Evolutionary conservation across 768 basidiomycete genomes (phyloP).

Genomic region (Lactifluus pinguis): DNA sequence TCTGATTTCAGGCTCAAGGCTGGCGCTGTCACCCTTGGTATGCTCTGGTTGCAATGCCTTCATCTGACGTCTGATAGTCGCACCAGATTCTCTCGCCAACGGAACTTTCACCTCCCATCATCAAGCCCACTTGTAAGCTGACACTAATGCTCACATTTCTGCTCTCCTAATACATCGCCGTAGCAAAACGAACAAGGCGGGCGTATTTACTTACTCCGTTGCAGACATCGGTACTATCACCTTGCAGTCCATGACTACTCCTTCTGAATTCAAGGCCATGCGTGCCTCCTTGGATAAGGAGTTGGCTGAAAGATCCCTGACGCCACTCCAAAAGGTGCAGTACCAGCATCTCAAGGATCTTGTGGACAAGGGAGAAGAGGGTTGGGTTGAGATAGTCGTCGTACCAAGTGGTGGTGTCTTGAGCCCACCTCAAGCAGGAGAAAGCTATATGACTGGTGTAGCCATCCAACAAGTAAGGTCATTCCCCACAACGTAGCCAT

Average conservation of each 20-base stretch:
- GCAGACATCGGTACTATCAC: constrained; percentile 11
- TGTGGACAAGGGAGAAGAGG: constrained; percentile 15
- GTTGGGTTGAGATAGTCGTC: constrained; percentile 16
- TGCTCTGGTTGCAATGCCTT: neutral
- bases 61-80: neutral
- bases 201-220: constrained; percentile 14
- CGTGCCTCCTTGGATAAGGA: constrained; percentile 11
- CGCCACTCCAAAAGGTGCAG: constrained; percentile 10
- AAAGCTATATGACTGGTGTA: constrained; percentile 14
- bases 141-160: neutral
- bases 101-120: constrained; percentile 12
- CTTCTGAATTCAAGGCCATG: constrained; percentile 13
- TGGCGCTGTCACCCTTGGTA: constrained; percentile 15
- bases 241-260: constrained; percentile 12
- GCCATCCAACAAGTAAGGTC: constrained; percentile 15
- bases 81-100: constrained; percentile 10
- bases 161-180: neutral
- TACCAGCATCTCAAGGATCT: constrained; percentile 14
- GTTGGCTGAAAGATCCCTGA: constrained; percentile 3
- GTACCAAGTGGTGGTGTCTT: constrained; percentile 15
- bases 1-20: constrained; percentile 14
- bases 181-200: constrained; percentile 4
- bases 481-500: neutral
- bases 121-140: constrained; percentile 9
- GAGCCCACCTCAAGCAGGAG: constrained; percentile 6